phyloP scores from a whole-genome alignment of 1,139 yeast species.

The Sugiyamaella pinicola region DNA sequence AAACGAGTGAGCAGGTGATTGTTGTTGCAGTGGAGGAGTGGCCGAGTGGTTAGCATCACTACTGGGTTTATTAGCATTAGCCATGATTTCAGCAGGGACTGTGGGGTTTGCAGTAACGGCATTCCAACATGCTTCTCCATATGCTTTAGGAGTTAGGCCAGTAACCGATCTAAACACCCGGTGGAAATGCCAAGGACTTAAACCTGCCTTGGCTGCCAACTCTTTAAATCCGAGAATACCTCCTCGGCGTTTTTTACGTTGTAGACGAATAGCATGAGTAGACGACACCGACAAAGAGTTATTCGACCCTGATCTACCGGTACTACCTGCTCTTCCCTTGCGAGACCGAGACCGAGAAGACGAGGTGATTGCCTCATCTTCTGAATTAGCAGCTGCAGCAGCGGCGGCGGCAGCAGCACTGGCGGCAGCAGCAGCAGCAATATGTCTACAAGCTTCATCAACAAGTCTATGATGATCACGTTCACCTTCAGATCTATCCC shows the following conservation, averaged over 20 bases:
- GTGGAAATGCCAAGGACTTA: conserved; percentile 94
- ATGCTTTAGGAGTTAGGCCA: conserved; percentile 83
- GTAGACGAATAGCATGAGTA: conserved; percentile 30
- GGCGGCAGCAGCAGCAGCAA: conserved; percentile 76
- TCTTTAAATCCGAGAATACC: conserved; percentile 89
- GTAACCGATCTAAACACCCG: conserved; percentile 84
- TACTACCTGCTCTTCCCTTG: not conserved
- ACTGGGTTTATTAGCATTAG: conserved; percentile 17
- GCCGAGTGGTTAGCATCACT: not conserved
- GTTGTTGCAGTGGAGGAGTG: too few species aligned
- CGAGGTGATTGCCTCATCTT: conserved; percentile 28
- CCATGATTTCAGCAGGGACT: conserved; percentile 25
- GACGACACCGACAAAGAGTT: conserved; percentile 7
- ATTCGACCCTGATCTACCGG: conserved; percentile 8
- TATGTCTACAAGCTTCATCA: conserved; percentile 80
- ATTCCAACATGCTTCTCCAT: conserved; percentile 86
- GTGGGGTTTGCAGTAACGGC: conserved; percentile 48
- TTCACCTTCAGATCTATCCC: conserved; percentile 30
- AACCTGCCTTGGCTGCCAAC: conserved; percentile 78
- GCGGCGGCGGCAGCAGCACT: conserved; percentile 47
- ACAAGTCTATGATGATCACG: conserved; percentile 69
- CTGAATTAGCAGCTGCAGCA: conserved; percentile 32
- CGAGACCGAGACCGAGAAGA: conserved; percentile 8
- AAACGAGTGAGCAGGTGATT: not conserved
- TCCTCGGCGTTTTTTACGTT: conserved; percentile 70